These are phyloP conservation scores for Nannochloropsis oceanica DNA, from an alignment of 108 stramenopile genomes.

Conservation along the genomic window DNA sequence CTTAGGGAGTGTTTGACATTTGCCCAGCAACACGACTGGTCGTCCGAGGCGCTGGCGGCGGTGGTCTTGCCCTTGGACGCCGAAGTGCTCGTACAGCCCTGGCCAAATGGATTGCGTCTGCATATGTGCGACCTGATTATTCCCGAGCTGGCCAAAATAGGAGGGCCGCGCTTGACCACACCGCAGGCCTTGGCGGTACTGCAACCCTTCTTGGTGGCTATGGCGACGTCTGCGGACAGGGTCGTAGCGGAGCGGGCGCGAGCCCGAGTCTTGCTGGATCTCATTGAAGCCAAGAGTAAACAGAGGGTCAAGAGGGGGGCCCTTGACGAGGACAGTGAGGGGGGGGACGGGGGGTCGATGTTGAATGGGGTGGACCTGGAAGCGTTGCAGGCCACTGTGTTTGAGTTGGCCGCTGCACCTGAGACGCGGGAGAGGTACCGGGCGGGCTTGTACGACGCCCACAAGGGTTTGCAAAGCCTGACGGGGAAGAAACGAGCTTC, in stretches of 20 bases:
- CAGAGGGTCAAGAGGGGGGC: background rate
- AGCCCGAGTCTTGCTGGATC: background rate
- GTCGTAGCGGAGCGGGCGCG: conserved; percentile 9
- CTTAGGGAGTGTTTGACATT: conserved; percentile 10
- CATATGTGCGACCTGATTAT: conserved; percentile 9
- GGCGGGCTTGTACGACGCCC: background rate
- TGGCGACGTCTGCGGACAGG: conserved; percentile 9
- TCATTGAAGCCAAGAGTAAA: background rate
- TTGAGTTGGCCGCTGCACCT: conserved; percentile 10
- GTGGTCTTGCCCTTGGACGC: background rate
- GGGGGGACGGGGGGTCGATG: background rate
- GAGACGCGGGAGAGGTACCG: background rate
- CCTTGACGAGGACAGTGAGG: conserved; percentile 1
- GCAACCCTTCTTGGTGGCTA: conserved; percentile 13
- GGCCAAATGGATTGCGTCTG: background rate
- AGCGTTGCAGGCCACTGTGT: conserved; percentile 6
- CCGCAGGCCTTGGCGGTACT: background rate
- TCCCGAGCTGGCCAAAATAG: background rate
- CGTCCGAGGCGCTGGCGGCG: background rate
- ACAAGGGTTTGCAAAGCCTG: background rate
- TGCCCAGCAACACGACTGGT: background rate
- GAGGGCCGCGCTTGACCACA: conserved; percentile 10
- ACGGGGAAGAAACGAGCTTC: background rate
- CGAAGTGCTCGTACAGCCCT: background rate
- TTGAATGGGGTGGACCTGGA: conserved; percentile 7